These are phyloP conservation scores for Fusarium phyllophilum DNA, from an alignment of 2,329 filamentous ascomycete species.

Conservation along the genomic window DNA sequence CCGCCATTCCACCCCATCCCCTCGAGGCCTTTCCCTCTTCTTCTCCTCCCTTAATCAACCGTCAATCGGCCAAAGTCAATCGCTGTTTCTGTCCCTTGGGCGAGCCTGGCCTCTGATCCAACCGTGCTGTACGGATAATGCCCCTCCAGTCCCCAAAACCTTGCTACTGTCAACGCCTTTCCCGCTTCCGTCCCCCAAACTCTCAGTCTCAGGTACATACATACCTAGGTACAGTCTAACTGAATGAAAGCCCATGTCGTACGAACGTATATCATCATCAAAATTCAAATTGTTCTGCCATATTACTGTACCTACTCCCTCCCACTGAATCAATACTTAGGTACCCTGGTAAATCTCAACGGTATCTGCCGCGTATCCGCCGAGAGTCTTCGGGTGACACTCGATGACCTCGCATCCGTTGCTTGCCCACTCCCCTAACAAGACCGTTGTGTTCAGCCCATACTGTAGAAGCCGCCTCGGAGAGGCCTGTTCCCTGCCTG, in stretches of 20 bases:
- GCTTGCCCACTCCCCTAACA: background rate
- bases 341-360: conserved; percentile 18
- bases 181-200: conserved; percentile 18
- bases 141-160: background rate
- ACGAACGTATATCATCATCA: background rate
- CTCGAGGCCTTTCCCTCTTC: background rate
- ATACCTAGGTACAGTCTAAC: background rate
- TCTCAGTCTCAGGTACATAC: background rate
- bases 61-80: background rate
- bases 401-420: conserved; percentile 9
- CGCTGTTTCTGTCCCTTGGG: background rate
- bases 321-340: conserved; percentile 3
- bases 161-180: conserved; percentile 18
- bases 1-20: background rate
- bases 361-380: conserved; percentile 28
- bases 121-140: background rate
- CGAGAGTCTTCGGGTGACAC: conserved; percentile 33
- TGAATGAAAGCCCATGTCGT: background rate
- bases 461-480: background rate
- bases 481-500: conserved; percentile 19
- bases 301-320: conserved; percentile 13
- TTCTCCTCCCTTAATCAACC: background rate
- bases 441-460: background rate
- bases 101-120: background rate
- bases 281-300: conserved; percentile 6